Evolutionary conservation across 257 asterid species (phyloP).

Genomic region (Thymus quinquecostatus): DNA sequence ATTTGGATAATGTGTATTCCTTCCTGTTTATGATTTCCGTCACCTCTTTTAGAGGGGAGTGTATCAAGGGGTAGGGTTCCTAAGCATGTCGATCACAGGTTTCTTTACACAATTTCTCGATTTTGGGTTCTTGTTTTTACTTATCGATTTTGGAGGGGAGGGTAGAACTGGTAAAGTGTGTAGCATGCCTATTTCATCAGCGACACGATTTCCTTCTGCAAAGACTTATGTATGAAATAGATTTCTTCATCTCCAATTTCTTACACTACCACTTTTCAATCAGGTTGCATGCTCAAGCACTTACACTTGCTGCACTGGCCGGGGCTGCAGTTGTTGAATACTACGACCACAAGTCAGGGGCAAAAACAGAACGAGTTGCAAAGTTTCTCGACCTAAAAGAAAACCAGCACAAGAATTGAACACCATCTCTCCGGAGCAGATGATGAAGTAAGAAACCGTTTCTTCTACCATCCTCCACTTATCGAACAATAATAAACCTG

Average conservation of each 20-base stretch:
- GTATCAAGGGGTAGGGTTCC: not conserved
- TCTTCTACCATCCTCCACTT: not conserved
- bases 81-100: not conserved
- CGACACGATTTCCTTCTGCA: not conserved
- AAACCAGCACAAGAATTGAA: slow-evolving; percentile 44
- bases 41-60: not conserved
- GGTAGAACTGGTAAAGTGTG: not conserved
- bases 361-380: slow-evolving; percentile 77
- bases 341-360: slow-evolving; percentile 82
- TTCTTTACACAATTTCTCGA: not conserved
- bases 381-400: slow-evolving; percentile 65
- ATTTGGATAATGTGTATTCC: not conserved
- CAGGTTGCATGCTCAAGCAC: slow-evolving; percentile 97
- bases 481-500: not conserved
- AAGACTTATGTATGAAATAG: not conserved
- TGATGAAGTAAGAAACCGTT: not conserved
- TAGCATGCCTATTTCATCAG: not conserved
- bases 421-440: not conserved
- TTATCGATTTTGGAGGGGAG: not conserved
- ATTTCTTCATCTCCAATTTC: not conserved
- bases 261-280: slow-evolving; percentile 18
- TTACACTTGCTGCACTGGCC: slow-evolving; percentile 84
- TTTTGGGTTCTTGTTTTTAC: not conserved
- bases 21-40: not conserved
- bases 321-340: slow-evolving; percentile 88